Conservation (phyloP, 306 rosid genomes). For the Alnus rubra region DNA sequence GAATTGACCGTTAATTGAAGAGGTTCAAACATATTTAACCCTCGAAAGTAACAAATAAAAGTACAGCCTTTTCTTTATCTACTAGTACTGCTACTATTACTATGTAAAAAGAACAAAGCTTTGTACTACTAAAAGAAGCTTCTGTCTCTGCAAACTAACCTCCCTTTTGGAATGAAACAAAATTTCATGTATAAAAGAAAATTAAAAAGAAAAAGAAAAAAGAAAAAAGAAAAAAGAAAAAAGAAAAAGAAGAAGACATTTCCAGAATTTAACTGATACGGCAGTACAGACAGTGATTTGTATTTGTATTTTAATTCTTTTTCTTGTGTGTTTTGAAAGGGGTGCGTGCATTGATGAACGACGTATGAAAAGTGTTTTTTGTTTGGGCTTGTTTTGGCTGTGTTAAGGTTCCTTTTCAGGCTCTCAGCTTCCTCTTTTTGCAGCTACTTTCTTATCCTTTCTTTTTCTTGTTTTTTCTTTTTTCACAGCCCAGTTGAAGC, state of each 20-base stretch:
- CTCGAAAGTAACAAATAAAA: no score
- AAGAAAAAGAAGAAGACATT: background rate
- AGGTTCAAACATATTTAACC: no score
- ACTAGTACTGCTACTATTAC: background rate
- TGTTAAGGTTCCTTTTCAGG: background rate
- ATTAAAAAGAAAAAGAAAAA: no score
- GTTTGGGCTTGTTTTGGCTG: constrained; percentile 50
- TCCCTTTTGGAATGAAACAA: background rate
- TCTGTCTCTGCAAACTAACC: constrained; percentile 25
- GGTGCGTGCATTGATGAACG: constrained; percentile 24
- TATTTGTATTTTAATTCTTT: background rate
- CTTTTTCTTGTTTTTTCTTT: background rate
- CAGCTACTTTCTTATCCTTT: constrained; percentile 1
- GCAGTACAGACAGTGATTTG: no score
- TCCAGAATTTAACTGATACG: no score
- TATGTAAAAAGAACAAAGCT: constrained; percentile 7
- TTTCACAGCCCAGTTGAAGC: no score
- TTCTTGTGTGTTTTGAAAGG: constrained; percentile 18
- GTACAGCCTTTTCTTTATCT: constrained; percentile 18
- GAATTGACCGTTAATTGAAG: no score
- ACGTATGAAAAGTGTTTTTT: constrained; percentile 43
- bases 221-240: no score
- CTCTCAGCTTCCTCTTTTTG: constrained; percentile 11
- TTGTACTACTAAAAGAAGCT: constrained; percentile 40
- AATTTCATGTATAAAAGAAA: background rate